Percentiles rank a stretch among this genome's conserved stretches.
phyloP scores from a whole-genome alignment of 2,329 filamentous ascomycete species.

The Sporothrix phasma region DNA sequence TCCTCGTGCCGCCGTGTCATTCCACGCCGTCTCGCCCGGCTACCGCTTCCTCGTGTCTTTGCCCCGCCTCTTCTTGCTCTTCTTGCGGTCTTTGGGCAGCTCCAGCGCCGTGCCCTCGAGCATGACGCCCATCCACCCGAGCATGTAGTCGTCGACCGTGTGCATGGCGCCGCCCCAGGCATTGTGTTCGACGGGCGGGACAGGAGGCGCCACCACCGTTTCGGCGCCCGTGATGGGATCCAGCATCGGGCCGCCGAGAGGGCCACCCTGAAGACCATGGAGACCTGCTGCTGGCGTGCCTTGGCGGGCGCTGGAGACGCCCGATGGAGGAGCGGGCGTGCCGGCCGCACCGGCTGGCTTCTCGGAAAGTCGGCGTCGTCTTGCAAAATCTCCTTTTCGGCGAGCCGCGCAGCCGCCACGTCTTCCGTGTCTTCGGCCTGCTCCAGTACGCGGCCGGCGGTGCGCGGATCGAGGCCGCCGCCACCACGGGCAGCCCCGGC shows the following conservation, averaged over 20 bases:
- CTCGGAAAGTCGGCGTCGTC: conserved; percentile 81
- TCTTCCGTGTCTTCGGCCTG: conserved; percentile 90
- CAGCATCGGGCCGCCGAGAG: conserved; percentile 27
- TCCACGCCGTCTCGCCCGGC: not conserved
- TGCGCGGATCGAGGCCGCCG: conserved; percentile 39
- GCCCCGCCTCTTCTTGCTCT: conserved; percentile 48
- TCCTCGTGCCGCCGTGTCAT: too few relatives aligned
- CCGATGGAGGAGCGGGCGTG: conserved; percentile 31
- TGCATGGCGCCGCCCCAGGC: conserved; percentile 48
- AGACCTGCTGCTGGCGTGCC: conserved; percentile 35
- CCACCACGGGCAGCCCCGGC: not conserved
- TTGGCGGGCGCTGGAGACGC: conserved; percentile 40
- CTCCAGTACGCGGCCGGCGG: conserved; percentile 64
- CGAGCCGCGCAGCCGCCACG: conserved; percentile 73
- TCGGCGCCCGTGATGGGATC: conserved; percentile 20
- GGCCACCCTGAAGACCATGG: too few relatives aligned
- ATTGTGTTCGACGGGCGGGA: conserved; percentile 37
- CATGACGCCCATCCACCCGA: conserved; percentile 55
- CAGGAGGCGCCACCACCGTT: conserved; percentile 25
- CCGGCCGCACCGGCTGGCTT: conserved; percentile 31
- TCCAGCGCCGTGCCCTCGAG: conserved; percentile 51
- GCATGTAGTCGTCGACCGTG: conserved; percentile 67
- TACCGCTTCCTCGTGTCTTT: conserved; percentile 46
- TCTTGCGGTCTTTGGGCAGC: conserved; percentile 55
- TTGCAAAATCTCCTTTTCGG: conserved; percentile 78